Conservation (phyloP, 495 filamentous ascomycete genomes). For the Penicillium tannophilum region DNA sequence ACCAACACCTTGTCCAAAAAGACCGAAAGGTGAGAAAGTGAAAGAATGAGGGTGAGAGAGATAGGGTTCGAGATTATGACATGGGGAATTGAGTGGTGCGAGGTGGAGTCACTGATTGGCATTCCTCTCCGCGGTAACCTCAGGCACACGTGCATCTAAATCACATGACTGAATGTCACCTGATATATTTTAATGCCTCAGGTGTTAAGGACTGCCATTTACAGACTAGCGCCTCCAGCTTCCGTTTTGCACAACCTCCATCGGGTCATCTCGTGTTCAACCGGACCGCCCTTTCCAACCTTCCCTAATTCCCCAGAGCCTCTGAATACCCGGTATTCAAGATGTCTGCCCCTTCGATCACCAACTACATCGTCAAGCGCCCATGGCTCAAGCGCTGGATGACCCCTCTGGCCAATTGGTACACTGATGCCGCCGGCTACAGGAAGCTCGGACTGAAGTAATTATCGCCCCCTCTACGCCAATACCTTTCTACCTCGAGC, state of each 20-base stretch:
- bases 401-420: slow-evolving; percentile 79
- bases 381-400: slow-evolving; percentile 82
- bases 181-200: slow-evolving; percentile 3
- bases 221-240: slow-evolving; percentile 34
- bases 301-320: slow-evolving; percentile 27
- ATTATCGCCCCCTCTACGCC: slow-evolving; percentile 27
- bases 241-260: slow-evolving; percentile 53
- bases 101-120: slow-evolving; percentile 34
- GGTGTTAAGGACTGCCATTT: slow-evolving; percentile 16
- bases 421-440: slow-evolving; percentile 84
- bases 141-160: slow-evolving; percentile 22
- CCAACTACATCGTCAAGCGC: slow-evolving; percentile 72
- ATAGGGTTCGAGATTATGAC: slow-evolving; percentile 22
- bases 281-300: slow-evolving; percentile 35
- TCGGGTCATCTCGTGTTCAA: slow-evolving; percentile 47
- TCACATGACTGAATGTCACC: slow-evolving; percentile 15
- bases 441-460: slow-evolving; percentile 90
- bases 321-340: slow-evolving; percentile 45
- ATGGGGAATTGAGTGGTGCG: slow-evolving; percentile 28
- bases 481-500: slow-evolving; percentile 14
- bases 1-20: slow-evolving; percentile 14
- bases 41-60: slow-evolving; percentile 10
- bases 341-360: slow-evolving; percentile 75
- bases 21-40: slow-evolving; percentile 9
- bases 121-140: slow-evolving; percentile 26